Evolutionary conservation across 306 rosid genomes (phyloP).

Genomic region (Dalbergia cochinchinensis): DNA sequence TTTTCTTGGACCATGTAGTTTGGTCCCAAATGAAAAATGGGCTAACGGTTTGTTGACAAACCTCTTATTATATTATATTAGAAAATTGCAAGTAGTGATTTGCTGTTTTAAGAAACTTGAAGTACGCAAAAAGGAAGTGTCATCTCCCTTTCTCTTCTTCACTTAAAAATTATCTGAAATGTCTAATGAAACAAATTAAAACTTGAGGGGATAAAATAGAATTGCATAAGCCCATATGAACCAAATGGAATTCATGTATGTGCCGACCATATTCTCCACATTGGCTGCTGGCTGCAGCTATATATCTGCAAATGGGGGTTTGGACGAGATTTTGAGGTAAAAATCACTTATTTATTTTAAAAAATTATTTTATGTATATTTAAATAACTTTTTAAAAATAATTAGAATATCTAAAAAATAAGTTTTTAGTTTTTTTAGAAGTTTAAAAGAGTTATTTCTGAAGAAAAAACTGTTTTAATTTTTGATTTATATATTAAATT

Average conservation of each 20-base stretch:
- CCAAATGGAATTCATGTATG: conserved; percentile 29
- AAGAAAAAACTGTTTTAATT: too few relatives aligned
- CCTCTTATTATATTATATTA: background rate
- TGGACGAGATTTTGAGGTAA: too few relatives aligned
- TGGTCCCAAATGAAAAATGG: conserved; percentile 37
- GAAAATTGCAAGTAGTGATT: background rate
- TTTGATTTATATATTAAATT: too few relatives aligned
- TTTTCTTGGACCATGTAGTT: background rate
- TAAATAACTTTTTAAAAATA: too few relatives aligned
- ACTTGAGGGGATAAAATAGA: background rate
- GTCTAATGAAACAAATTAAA: conserved; percentile 13
- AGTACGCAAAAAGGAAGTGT: background rate
- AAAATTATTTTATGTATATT: too few relatives aligned
- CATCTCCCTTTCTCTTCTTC: background rate
- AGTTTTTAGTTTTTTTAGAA: too few relatives aligned
- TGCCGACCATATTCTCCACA: conserved; percentile 5
- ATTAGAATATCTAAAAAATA: too few relatives aligned
- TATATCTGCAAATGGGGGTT: background rate
- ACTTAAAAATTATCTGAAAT: background rate
- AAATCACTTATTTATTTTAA: too few relatives aligned
- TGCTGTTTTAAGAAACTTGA: background rate
- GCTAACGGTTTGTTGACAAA: background rate
- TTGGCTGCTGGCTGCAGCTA: conserved; percentile 8
- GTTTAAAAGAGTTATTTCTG: too few relatives aligned
- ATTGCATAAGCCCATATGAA: conserved; percentile 7